Conservation (phyloP, 2,329 filamentous ascomycete species). For the Didymella lethalis region DNA sequence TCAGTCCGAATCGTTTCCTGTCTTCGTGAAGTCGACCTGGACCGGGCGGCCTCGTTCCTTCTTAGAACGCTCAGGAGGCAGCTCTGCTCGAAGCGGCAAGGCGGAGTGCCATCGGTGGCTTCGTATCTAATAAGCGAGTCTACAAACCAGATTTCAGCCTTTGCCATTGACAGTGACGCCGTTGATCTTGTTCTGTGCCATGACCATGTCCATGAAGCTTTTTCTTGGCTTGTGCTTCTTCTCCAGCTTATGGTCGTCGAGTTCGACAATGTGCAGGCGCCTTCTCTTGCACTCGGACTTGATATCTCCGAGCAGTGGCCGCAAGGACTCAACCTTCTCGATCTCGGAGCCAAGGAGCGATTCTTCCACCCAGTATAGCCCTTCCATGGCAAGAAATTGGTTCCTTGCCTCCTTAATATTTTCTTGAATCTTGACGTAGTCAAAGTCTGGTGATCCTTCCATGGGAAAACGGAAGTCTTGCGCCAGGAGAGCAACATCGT, state of each 20-base stretch:
- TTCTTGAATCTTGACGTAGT: conserved; percentile 48
- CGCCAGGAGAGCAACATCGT: conserved; percentile 50
- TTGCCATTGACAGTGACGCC: conserved; percentile 37
- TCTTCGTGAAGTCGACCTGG: conserved; percentile 31
- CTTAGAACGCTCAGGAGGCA: background rate
- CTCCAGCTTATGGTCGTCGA: conserved; percentile 22
- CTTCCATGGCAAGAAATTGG: conserved; percentile 50
- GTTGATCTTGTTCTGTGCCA: conserved; percentile 37
- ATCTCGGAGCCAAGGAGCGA: conserved; percentile 37
- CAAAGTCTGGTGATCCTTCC: conserved; percentile 50
- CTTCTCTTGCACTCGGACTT: conserved; percentile 38
- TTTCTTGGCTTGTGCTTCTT: conserved; percentile 46
- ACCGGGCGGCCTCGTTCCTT: background rate
- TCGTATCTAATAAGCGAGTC: background rate
- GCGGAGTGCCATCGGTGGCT: background rate
- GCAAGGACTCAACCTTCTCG: conserved; percentile 41
- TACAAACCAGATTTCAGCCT: conserved; percentile 22
- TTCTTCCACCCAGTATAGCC: conserved; percentile 50
- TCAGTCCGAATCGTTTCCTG: conserved; percentile 52
- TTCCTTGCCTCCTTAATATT: conserved; percentile 47
- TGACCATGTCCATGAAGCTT: conserved; percentile 49
- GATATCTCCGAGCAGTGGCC: conserved; percentile 42
- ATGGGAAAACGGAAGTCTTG: conserved; percentile 51
- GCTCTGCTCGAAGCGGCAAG: background rate
- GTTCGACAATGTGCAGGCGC: conserved; percentile 36